A percentile compares a stretch with the other conserved stretches of the same genome.
These are phyloP conservation scores for Camillea tinctor DNA, from an alignment of 2,329 filamentous ascomycete genomes.

Conservation along the genomic window DNA sequence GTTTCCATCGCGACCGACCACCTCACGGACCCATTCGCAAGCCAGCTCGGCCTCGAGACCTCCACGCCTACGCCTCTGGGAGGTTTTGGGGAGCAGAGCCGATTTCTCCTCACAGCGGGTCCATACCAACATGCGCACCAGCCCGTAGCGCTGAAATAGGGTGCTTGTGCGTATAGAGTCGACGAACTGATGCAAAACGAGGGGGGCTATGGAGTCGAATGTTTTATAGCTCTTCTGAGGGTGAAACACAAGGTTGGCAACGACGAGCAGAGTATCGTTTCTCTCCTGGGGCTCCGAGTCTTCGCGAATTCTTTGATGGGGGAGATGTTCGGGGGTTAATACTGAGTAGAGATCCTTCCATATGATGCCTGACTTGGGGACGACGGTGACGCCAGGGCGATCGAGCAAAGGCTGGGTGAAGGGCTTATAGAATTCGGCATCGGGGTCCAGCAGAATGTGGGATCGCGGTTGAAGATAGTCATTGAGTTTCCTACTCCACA, in stretches of 20 bases:
- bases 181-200: slow-evolving; percentile 63
- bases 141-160: slow-evolving; percentile 73
- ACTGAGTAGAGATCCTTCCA: slow-evolving; percentile 58
- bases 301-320: slow-evolving; percentile 49
- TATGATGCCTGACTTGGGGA: slow-evolving; percentile 58
- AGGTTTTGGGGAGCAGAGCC: slow-evolving; percentile 57
- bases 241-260: slow-evolving; percentile 62
- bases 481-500: slow-evolving; percentile 79
- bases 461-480: slow-evolving; percentile 72
- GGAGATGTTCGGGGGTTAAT: slow-evolving; percentile 50
- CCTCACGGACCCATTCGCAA: slow-evolving; percentile 58
- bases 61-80: slow-evolving; percentile 54
- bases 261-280: slow-evolving; percentile 74
- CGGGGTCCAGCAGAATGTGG: slow-evolving; percentile 80
- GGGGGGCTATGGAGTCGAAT: slow-evolving; percentile 55
- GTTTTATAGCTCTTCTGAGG: slow-evolving; percentile 48
- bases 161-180: slow-evolving; percentile 54
- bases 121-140: slow-evolving; percentile 78
- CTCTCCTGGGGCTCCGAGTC: slow-evolving; percentile 42
- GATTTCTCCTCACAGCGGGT: slow-evolving; percentile 59
- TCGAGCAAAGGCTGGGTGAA: slow-evolving; percentile 60
- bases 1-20: slow-evolving; percentile 45
- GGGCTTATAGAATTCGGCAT: slow-evolving; percentile 54
- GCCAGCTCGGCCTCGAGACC: slow-evolving; percentile 60
- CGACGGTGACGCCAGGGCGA: slow-evolving; percentile 46